Conservation (phyloP, 2,329 filamentous ascomycete species). For the Fusarium sp. region DNA sequence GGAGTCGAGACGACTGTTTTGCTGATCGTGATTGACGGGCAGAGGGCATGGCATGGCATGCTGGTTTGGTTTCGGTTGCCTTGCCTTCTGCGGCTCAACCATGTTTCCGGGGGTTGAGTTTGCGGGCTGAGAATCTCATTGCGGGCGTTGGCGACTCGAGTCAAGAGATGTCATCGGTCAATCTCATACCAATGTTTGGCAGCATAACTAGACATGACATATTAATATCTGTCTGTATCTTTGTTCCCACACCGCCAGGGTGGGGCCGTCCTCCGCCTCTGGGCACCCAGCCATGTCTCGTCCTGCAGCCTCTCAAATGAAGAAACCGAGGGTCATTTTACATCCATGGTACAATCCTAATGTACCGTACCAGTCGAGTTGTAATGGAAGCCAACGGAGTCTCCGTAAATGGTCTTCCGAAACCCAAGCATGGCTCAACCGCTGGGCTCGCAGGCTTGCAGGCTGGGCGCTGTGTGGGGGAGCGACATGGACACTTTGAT, state of each 20-base stretch:
- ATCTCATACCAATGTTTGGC: slow-evolving; percentile 32
- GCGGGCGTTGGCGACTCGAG: slow-evolving; percentile 39
- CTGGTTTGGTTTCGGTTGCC: slow-evolving; percentile 22
- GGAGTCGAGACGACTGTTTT: slow-evolving; percentile 21
- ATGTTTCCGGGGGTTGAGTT: slow-evolving; percentile 30
- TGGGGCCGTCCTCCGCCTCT: slow-evolving; percentile 32
- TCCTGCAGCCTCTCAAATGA: slow-evolving; percentile 12
- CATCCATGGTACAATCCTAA: too few species aligned
- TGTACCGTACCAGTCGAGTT: neutral
- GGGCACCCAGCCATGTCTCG: slow-evolving; percentile 9
- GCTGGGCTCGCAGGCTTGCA: slow-evolving; percentile 8
- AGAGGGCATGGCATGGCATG: slow-evolving; percentile 1
- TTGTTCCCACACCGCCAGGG: slow-evolving; percentile 40
- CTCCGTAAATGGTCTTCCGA: slow-evolving; percentile 27
- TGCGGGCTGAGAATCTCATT: slow-evolving; percentile 31
- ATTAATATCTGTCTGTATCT: slow-evolving; percentile 45
- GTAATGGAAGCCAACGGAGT: slow-evolving; percentile 16
- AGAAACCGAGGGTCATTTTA: neutral
- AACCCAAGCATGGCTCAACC: slow-evolving; percentile 10
- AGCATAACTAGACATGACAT: slow-evolving; percentile 39
- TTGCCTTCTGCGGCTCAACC: slow-evolving; percentile 18
- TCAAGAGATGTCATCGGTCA: slow-evolving; percentile 42
- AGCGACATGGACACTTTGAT: slow-evolving; percentile 14
- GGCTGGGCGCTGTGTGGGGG: slow-evolving; percentile 25
- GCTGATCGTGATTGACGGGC: slow-evolving; percentile 17